Evolutionary conservation across 2,329 filamentous ascomycete species (phyloP).

Genomic region (Verticillium longisporum): DNA sequence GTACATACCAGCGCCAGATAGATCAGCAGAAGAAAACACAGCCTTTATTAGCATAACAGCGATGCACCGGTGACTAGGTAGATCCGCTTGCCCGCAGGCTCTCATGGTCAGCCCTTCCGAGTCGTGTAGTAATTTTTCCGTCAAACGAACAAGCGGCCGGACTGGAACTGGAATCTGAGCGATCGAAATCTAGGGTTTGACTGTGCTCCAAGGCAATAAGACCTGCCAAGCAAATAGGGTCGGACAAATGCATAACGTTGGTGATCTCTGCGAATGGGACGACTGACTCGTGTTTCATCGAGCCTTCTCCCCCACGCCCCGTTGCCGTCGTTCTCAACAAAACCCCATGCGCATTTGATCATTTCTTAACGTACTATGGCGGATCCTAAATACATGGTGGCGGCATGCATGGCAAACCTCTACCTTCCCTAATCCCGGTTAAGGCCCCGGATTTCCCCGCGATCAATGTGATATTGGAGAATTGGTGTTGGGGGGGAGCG

Average conservation of each 20-base stretch:
- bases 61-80: too few species aligned
- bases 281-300: background rate
- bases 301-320: background rate
- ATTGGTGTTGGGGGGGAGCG: too few species aligned
- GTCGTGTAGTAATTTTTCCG: background rate
- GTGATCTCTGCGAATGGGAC: background rate
- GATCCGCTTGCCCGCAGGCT: background rate
- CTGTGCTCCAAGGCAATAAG: background rate
- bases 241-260: background rate
- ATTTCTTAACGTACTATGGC: background rate
- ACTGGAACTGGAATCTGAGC: background rate
- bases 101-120: background rate
- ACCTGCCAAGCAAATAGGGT: background rate
- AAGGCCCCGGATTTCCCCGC: background rate
- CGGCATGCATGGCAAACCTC: background rate
- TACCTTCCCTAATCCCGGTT: background rate
- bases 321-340: background rate
- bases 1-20: background rate
- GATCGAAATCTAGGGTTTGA: background rate
- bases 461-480: background rate
- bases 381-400: background rate
- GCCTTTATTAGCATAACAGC: background rate
- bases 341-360: background rate
- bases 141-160: background rate
- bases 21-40: background rate